Evolutionary conservation across 1,284 basidiomycete species (phyloP).

Genomic region (Pseudozyma hubeiensis): DNA sequence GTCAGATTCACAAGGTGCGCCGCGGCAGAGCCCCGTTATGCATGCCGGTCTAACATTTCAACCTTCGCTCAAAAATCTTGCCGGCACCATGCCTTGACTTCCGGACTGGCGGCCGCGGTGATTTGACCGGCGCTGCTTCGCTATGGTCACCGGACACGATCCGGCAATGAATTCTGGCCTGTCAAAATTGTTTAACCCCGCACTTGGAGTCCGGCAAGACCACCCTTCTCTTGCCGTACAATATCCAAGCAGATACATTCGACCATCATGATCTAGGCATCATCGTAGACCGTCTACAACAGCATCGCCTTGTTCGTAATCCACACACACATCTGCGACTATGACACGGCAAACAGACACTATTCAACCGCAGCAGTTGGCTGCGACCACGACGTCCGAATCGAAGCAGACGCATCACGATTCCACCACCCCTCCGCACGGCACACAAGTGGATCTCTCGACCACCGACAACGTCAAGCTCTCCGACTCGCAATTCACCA

Average conservation of each 20-base stretch:
- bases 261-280: neutral
- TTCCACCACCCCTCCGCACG: neutral
- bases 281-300: neutral
- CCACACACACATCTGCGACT: too few relatives aligned
- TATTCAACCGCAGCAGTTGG: neutral
- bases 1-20: slow-evolving; percentile 8
- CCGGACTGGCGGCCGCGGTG: slow-evolving; percentile 1
- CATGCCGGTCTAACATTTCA: slow-evolving; percentile 3
- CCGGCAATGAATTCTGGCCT: neutral
- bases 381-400: slow-evolving; percentile 1
- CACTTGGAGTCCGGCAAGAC: neutral
- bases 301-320: too few relatives aligned
- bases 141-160: neutral
- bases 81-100: too few relatives aligned
- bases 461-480: slow-evolving; percentile 34
- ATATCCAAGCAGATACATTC: neutral
- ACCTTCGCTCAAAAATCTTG: too few relatives aligned
- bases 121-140: slow-evolving; percentile 13
- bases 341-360: neutral
- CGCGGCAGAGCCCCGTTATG: slow-evolving; percentile 1
- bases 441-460: slow-evolving; percentile 17
- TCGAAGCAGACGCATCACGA: neutral
- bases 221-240: too few relatives aligned
- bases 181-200: slow-evolving; percentile 2
- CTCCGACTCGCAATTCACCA: slow-evolving; percentile 41